Conservation (phyloP, 768 basidiomycete species). For the Solioccasus polychromus region DNA sequence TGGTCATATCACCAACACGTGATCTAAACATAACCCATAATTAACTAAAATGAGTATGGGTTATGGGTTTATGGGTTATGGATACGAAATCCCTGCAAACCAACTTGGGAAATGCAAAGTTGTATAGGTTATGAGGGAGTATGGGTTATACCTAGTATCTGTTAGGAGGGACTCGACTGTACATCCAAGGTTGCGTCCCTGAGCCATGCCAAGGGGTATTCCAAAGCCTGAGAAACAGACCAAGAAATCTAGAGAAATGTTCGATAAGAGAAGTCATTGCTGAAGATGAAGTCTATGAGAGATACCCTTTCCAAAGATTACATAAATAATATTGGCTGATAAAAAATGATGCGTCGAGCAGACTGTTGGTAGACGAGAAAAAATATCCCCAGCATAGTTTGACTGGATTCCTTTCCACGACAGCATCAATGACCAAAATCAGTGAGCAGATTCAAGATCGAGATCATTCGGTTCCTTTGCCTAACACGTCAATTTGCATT, state of each 20-base stretch:
- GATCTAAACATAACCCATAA: no score
- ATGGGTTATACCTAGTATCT: no score
- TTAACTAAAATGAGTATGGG: no score
- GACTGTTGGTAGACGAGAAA: constrained; percentile 21
- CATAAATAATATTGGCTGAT: constrained; percentile 27
- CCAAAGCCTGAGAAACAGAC: constrained; percentile 6
- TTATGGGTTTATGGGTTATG: no score
- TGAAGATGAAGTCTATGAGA: constrained; percentile 31
- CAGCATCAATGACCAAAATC: not conserved
- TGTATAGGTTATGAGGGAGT: no score
- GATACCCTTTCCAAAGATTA: constrained; percentile 31
- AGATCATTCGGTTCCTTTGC: constrained; percentile 3
- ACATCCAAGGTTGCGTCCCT: constrained; percentile 28
- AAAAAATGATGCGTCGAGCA: constrained; percentile 28
- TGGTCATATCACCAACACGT: no score
- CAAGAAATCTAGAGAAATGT: constrained; percentile 15
- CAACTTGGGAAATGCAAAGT: no score
- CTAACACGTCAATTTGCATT: no score
- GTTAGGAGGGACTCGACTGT: no score
- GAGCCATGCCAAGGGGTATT: constrained; percentile 22
- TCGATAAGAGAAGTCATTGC: constrained; percentile 29
- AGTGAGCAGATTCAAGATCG: constrained; percentile 5
- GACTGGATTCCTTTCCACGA: not conserved
- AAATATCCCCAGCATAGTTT: not conserved
- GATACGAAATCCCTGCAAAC: no score